A percentile compares a stretch with the other conserved stretches of the same genome.
These are phyloP conservation scores for Leptomonas pyrrhocoris DNA, from an alignment of 208 protist genomes.

Conservation along the genomic window DNA sequence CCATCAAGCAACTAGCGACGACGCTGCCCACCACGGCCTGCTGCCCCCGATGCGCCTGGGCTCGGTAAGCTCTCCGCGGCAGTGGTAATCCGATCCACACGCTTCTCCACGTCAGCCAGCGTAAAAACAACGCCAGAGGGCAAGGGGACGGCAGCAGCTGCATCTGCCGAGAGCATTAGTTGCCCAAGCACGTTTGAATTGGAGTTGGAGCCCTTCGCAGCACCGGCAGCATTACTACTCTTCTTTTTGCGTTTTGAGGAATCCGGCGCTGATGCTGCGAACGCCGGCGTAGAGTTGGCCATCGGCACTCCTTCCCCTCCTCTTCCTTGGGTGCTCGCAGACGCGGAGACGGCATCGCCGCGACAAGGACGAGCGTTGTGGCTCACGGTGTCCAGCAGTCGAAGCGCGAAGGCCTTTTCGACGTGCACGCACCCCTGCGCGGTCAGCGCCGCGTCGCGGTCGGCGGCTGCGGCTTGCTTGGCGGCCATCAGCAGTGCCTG, in stretches of 20 bases:
- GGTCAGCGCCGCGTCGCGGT: slow-evolving; percentile 52
- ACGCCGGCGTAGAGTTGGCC: background rate
- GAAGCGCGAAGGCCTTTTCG: slow-evolving; percentile 57
- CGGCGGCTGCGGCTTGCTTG: slow-evolving; percentile 32
- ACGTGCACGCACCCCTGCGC: slow-evolving; percentile 52
- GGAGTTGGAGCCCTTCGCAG: slow-evolving; percentile 1
- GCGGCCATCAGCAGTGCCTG: slow-evolving; percentile 19
- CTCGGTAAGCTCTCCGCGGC: slow-evolving; percentile 25
- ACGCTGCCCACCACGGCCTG: slow-evolving; percentile 5
- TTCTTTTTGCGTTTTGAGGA: background rate
- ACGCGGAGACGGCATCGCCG: background rate
- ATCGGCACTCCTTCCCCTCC: background rate
- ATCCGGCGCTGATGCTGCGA: background rate
- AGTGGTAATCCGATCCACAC: slow-evolving; percentile 46
- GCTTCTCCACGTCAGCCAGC: slow-evolving; percentile 60
- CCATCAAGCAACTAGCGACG: slow-evolving; percentile 14
- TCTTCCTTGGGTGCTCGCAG: background rate
- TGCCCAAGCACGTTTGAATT: slow-evolving; percentile 1
- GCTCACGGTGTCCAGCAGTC: slow-evolving; percentile 44
- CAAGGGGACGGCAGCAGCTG: slow-evolving; percentile 27
- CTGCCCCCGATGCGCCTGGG: slow-evolving; percentile 8
- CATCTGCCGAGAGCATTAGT: slow-evolving; percentile 14
- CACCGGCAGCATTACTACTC: background rate
- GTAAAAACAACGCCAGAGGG: slow-evolving; percentile 46
- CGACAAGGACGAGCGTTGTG: slow-evolving; percentile 28